phyloP scores from a whole-genome alignment of 1,139 yeast species.

The Nakaseomyces glabratus region DNA sequence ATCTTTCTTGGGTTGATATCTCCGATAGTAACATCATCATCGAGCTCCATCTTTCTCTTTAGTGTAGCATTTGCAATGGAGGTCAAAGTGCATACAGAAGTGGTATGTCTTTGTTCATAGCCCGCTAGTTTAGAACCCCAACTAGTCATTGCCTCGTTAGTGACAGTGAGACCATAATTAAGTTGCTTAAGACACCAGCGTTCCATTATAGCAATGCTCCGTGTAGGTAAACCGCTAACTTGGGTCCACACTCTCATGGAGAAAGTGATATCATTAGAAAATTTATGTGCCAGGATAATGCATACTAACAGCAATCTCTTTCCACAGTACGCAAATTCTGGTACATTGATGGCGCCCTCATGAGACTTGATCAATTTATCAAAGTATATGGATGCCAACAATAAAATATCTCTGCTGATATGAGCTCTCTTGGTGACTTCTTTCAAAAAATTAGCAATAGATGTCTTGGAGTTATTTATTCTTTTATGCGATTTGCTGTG shows the following conservation, averaged over 20 bases:
- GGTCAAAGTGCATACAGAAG: too few species aligned
- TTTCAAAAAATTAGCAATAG: constrained; percentile 17
- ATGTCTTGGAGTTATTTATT: constrained; percentile 10
- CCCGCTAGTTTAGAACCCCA: background rate
- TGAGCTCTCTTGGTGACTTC: constrained; percentile 27
- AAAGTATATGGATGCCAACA: constrained; percentile 24
- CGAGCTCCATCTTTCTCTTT: too few species aligned
- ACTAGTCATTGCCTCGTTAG: background rate
- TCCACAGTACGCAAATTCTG: constrained; percentile 27
- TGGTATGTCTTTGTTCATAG: too few species aligned
- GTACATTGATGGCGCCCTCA: constrained; percentile 11
- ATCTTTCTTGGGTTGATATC: too few species aligned
- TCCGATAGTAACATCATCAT: too few species aligned
- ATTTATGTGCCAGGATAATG: constrained; percentile 28
- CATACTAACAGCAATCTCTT: constrained; percentile 26
- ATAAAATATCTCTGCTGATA: constrained; percentile 18
- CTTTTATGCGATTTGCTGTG: background rate
- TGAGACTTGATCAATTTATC: constrained; percentile 16
- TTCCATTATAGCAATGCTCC: constrained; percentile 26
- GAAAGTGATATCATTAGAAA: constrained; percentile 27
- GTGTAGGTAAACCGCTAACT: constrained; percentile 23
- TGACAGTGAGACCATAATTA: constrained; percentile 19
- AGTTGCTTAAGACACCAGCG: constrained; percentile 27
- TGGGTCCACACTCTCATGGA: constrained; percentile 28
- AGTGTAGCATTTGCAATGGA: too few species aligned